These are phyloP conservation scores for Agarophyton chilense DNA, from an alignment of 23 red algal genomes.

Conservation along the genomic window DNA sequence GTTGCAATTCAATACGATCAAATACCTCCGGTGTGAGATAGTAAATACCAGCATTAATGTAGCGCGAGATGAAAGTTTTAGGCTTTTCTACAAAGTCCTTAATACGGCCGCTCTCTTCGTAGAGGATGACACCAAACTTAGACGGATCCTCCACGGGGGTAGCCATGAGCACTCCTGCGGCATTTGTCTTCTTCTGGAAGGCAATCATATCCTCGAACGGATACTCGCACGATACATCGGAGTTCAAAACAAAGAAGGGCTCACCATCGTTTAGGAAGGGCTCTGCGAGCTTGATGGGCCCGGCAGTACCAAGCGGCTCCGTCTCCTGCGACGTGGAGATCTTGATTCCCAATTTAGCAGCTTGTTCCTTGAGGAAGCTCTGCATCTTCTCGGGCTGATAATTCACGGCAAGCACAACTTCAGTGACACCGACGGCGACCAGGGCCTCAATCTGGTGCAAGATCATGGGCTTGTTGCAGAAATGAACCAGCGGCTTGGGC, in stretches of 20 bases:
- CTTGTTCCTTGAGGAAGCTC: conserved; percentile 84
- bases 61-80: conserved; percentile 80
- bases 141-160: conserved; percentile 94
- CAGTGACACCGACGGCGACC: conserved; percentile 89
- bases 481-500: conserved; percentile 98
- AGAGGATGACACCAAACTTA: conserved; percentile 97
- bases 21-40: conserved; percentile 87
- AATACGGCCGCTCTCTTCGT: conserved; percentile 86
- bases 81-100: conserved; percentile 98
- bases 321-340: conserved; percentile 92
- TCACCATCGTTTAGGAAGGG: conserved; percentile 93
- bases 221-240: conserved; percentile 91
- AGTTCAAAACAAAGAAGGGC: conserved; percentile 99
- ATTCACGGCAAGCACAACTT: conserved; percentile 97
- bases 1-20: conserved; percentile 82
- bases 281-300: conserved; percentile 97
- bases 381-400: conserved; percentile 98
- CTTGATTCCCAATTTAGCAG: conserved; percentile 92
- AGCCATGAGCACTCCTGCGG: conserved; percentile 82
- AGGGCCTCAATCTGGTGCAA: conserved; percentile 99
- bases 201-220: conserved; percentile 94
- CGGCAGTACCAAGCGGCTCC: conserved; percentile 97
- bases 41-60: conserved; percentile 97
- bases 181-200: conserved; percentile 82
- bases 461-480: conserved; percentile 99